phyloP scores from a whole-genome alignment of 352 stramenopile species.

The Phytophthora cactorum region DNA sequence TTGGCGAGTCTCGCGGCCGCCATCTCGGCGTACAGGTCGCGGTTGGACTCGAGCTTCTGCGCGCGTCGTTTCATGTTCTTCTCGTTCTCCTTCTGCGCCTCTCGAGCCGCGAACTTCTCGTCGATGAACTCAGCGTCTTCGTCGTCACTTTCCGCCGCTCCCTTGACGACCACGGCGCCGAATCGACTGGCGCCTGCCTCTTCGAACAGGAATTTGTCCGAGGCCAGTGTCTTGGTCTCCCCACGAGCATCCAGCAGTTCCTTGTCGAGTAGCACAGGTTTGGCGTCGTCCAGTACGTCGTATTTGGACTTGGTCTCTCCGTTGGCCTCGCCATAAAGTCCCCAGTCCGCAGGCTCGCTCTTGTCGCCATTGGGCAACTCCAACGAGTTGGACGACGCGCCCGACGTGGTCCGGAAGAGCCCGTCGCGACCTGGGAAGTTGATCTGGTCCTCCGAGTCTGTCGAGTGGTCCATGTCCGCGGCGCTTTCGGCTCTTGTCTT shows the following conservation, averaged over 20 bases:
- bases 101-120: conserved; percentile 44
- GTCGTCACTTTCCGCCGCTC: conserved; percentile 16
- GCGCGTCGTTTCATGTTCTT: conserved; percentile 56
- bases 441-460: conserved; percentile 32
- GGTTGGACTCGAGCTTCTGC: conserved; percentile 79
- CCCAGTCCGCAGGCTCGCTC: conserved; percentile 64
- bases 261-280: conserved; percentile 56
- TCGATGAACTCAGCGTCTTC: conserved; percentile 64
- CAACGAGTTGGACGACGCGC: conserved; percentile 30
- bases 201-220: conserved; percentile 71
- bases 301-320: conserved; percentile 44
- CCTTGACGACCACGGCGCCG: conserved; percentile 54
- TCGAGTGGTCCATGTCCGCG: conserved; percentile 25
- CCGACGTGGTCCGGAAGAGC: conserved; percentile 50
- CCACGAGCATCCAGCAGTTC: conserved; percentile 47
- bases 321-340: conserved; percentile 47
- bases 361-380: conserved; percentile 27
- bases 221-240: conserved; percentile 45
- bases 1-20: conserved; percentile 55
- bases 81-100: conserved; percentile 59
- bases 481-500: conserved; percentile 25
- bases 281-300: conserved; percentile 50
- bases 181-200: conserved; percentile 55
- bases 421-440: conserved; percentile 30
- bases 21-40: conserved; percentile 77